phyloP scores from a whole-genome alignment of 2,329 filamentous ascomycete species.

The Paecilomyces sp. region DNA sequence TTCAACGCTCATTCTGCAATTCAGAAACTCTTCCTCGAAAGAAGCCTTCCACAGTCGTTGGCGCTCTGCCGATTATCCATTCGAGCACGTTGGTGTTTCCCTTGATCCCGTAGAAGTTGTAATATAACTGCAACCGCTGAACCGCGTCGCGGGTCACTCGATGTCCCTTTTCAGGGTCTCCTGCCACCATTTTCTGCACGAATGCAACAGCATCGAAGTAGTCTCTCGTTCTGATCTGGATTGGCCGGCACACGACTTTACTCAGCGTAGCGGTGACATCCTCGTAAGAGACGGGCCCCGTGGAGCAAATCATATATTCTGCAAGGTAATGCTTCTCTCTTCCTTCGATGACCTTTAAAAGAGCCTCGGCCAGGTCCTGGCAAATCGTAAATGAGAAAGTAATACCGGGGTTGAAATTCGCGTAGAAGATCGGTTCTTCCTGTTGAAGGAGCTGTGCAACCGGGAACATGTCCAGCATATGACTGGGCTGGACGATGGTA shows the following conservation, averaged over 20 bases:
- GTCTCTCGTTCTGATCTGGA: slow-evolving; percentile 4
- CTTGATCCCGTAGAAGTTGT: slow-evolving; percentile 12
- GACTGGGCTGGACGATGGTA: slow-evolving; percentile 29
- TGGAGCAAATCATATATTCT: slow-evolving; percentile 12
- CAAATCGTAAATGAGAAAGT: slow-evolving; percentile 6
- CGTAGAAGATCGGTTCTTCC: background rate
- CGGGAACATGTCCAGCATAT: slow-evolving; percentile 21
- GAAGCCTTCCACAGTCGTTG: slow-evolving; percentile 5
- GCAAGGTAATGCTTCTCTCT: slow-evolving; percentile 11
- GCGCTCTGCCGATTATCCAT: slow-evolving; percentile 16
- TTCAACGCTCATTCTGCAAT: background rate
- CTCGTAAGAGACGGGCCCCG: slow-evolving; percentile 4
- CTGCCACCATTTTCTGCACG: background rate
- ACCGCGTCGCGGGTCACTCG: slow-evolving; percentile 7
- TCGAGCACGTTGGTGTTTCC: slow-evolving; percentile 16
- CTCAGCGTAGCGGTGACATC: slow-evolving; percentile 4
- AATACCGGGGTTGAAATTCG: background rate
- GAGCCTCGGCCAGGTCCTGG: slow-evolving; percentile 11
- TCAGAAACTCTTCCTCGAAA: background rate
- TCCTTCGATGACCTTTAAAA: slow-evolving; percentile 8
- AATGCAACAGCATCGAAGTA: slow-evolving; percentile 6
- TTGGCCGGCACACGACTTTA: slow-evolving; percentile 4
- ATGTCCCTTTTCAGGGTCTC: background rate
- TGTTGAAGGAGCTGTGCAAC: background rate
- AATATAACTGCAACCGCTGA: slow-evolving; percentile 15